A percentile compares a stretch with the other conserved stretches of the same genome.
Conservation (phyloP, 257 asterid genomes). For the Gentiana straminea region DNA sequence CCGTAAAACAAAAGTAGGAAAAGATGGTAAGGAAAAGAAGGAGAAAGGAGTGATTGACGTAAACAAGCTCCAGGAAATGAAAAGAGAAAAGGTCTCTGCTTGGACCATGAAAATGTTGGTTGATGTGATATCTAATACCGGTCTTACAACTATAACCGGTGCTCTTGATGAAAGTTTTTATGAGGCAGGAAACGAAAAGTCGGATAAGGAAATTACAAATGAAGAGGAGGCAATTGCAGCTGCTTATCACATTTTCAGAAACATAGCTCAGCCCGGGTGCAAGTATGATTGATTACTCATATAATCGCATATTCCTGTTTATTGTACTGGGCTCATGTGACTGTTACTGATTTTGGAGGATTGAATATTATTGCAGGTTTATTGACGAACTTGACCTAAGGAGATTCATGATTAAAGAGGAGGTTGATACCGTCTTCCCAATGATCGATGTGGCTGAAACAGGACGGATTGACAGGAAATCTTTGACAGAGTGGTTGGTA, state of each 20-base stretch:
- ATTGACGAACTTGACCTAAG: slow-evolving; percentile 57
- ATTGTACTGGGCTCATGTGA: background rate
- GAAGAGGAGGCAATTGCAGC: slow-evolving; percentile 88
- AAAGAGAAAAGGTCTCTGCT: slow-evolving; percentile 74
- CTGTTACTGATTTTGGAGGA: background rate
- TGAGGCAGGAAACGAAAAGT: slow-evolving; percentile 32
- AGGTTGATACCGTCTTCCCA: slow-evolving; percentile 66
- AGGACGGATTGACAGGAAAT: slow-evolving; percentile 49
- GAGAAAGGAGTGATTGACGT: slow-evolving; percentile 42
- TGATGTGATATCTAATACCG: slow-evolving; percentile 61
- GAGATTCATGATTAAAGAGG: slow-evolving; percentile 82
- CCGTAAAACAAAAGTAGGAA: slow-evolving; percentile 36
- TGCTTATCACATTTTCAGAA: slow-evolving; percentile 67
- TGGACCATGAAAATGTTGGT: slow-evolving; percentile 89
- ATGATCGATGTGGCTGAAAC: slow-evolving; percentile 61
- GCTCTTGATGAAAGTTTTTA: slow-evolving; percentile 39
- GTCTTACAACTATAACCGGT: slow-evolving; percentile 58
- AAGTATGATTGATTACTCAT: slow-evolving; percentile 43
- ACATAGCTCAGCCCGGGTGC: slow-evolving; percentile 65
- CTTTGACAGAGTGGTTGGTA: slow-evolving; percentile 80
- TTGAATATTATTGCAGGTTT: slow-evolving; percentile 27
- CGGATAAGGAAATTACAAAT: slow-evolving; percentile 60
- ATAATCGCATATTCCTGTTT: background rate
- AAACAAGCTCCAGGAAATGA: slow-evolving; percentile 62
- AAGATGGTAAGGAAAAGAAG: slow-evolving; percentile 52